phyloP scores from a whole-genome alignment of 106 monocot genomes.

The Gastrodia elata region DNA sequence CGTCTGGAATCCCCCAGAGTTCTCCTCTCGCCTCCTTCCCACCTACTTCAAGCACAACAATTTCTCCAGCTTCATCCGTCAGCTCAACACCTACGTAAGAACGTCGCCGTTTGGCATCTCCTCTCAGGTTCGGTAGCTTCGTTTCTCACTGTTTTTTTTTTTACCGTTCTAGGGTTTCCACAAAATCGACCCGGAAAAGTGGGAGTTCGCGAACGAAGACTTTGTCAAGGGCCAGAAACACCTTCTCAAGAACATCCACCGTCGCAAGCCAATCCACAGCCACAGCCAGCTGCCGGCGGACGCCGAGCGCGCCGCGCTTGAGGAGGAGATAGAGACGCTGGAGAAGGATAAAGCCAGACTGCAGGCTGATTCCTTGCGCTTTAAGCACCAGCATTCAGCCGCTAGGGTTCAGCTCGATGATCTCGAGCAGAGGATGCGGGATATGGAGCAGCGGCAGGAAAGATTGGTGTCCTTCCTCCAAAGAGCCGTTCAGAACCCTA shows the following conservation, averaged over 20 bases:
- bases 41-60: slow-evolving; percentile 98
- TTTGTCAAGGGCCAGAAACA: slow-evolving; percentile 74
- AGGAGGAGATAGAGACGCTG: slow-evolving; percentile 74
- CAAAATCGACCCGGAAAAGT: slow-evolving; percentile 80
- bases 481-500: slow-evolving; percentile 39
- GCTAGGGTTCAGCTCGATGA: slow-evolving; percentile 46
- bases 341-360: slow-evolving; percentile 41
- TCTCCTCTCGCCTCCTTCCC: slow-evolving; percentile 71
- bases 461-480: slow-evolving; percentile 58
- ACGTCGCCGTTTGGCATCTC: not conserved
- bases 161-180: slow-evolving; percentile 80
- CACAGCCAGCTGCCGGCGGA: slow-evolving; percentile 58
- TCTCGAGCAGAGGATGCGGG: slow-evolving; percentile 37
- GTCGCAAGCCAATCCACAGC: slow-evolving; percentile 89
- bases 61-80: slow-evolving; percentile 97
- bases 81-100: slow-evolving; percentile 92
- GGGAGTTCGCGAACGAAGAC: slow-evolving; percentile 84
- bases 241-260: slow-evolving; percentile 79
- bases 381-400: slow-evolving; percentile 52
- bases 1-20: slow-evolving; percentile 89
- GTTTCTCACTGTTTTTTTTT: not conserved
- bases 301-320: slow-evolving; percentile 50
- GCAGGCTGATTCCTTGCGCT: slow-evolving; percentile 33
- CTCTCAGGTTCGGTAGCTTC: not conserved
- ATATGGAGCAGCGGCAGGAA: slow-evolving; percentile 82